phyloP scores from a whole-genome alignment of 192 early-diverging fungal genomes.

The Podila horticola region DNA sequence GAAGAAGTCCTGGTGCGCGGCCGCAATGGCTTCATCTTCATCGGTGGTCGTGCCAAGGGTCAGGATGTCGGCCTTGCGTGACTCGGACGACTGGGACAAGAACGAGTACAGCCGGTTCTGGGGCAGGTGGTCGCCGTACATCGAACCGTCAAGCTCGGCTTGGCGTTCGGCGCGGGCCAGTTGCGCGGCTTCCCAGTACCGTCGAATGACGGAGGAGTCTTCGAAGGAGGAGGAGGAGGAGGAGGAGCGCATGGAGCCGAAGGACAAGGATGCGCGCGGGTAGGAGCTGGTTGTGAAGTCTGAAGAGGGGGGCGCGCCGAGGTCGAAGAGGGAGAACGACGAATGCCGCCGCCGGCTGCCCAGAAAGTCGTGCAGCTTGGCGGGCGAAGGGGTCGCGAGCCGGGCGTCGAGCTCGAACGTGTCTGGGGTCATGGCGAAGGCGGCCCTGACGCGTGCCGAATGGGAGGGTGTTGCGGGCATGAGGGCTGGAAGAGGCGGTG shows the following conservation, averaged over 20 bases:
- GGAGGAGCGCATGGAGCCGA: background rate
- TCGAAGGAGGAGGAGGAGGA: background rate
- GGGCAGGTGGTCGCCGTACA: conserved; percentile 13
- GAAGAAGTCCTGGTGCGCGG: background rate
- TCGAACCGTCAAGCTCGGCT: conserved; percentile 9
- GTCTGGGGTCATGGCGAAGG: background rate
- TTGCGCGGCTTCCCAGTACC: conserved; percentile 8
- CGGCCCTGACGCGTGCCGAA: background rate
- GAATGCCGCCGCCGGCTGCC: background rate
- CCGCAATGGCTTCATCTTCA: background rate
- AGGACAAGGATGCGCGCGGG: background rate
- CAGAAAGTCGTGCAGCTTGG: background rate
- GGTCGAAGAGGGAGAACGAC: background rate
- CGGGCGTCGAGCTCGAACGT: background rate
- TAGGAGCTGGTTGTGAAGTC: background rate
- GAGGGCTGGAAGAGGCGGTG: background rate
- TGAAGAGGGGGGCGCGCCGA: background rate
- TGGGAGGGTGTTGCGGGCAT: background rate
- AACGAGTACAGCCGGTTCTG: conserved; percentile 4
- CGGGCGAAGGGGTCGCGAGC: background rate
- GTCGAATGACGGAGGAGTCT: background rate
- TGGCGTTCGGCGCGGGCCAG: background rate
- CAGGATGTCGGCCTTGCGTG: conserved; percentile 43
- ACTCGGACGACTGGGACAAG: conserved; percentile 19
- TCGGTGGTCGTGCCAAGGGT: conserved; percentile 3